Evolutionary conservation across 805 yeast genomes (phyloP).

Genomic region (Naumovozyma castellii): DNA sequence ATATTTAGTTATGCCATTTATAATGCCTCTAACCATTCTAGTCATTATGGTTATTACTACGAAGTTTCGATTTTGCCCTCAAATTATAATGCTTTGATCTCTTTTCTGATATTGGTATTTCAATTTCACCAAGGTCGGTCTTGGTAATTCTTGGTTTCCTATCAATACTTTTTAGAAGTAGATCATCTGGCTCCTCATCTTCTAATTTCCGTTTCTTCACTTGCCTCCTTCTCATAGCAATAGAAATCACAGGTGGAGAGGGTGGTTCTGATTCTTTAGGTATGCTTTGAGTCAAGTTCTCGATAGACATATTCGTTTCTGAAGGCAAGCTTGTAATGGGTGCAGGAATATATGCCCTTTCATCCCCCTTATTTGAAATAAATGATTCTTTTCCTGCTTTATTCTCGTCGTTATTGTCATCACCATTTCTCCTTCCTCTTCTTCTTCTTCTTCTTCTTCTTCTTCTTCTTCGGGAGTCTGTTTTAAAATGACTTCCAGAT

Average conservation of each 20-base stretch:
- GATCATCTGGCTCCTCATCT: slow-evolving; percentile 1
- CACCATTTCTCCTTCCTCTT: background rate
- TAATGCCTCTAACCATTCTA: background rate
- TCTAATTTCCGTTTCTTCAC: slow-evolving; percentile 2
- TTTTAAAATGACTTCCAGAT: slow-evolving; percentile 18
- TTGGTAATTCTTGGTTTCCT: slow-evolving; percentile 15
- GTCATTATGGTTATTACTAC: slow-evolving; percentile 7
- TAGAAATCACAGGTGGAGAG: slow-evolving; percentile 1
- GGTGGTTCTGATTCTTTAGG: background rate
- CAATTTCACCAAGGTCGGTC: slow-evolving; percentile 14
- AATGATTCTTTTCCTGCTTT: no score
- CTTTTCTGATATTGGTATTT: slow-evolving; percentile 21
- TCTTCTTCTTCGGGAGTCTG: slow-evolving; percentile 7
- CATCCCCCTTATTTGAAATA: slow-evolving; percentile 1
- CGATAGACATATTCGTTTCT: background rate
- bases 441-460: slow-evolving; percentile 4
- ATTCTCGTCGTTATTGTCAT: slow-evolving; percentile 4
- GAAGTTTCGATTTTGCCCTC: slow-evolving; percentile 26
- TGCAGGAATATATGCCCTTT: background rate
- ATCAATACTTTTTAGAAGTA: slow-evolving; percentile 11
- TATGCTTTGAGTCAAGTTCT: background rate
- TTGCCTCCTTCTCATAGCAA: background rate
- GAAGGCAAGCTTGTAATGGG: background rate
- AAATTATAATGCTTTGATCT: slow-evolving; percentile 27
- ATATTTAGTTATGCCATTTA: no score